Conservation (phyloP, 495 filamentous ascomycete species). For the Xylaria intraflava region DNA sequence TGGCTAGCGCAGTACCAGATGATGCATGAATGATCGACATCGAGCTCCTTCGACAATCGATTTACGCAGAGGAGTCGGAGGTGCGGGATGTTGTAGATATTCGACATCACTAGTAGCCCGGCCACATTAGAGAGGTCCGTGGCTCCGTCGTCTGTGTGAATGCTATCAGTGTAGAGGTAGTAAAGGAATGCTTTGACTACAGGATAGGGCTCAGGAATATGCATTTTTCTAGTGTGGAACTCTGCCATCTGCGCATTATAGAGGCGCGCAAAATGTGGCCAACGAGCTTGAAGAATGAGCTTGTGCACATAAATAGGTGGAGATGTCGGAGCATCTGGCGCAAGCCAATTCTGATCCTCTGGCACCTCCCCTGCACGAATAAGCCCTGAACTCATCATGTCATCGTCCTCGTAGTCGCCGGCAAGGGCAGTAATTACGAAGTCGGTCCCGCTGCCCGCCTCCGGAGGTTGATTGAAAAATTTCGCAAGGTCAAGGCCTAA, state of each 20-base stretch:
- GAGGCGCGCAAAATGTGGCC: constrained; percentile 90
- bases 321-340: constrained; percentile 59
- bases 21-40: constrained; percentile 88
- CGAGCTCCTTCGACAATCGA: constrained; percentile 78
- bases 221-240: constrained; percentile 93
- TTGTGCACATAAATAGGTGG: constrained; percentile 89
- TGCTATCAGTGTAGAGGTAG: constrained; percentile 94
- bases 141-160: constrained; percentile 54
- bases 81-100: constrained; percentile 92
- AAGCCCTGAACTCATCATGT: constrained; percentile 46
- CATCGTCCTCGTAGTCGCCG: constrained; percentile 53
- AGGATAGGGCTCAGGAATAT: constrained; percentile 91
- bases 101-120: constrained; percentile 94
- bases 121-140: constrained; percentile 77
- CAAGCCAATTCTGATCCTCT: constrained; percentile 53
- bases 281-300: constrained; percentile 85
- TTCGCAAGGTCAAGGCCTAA: constrained; percentile 74
- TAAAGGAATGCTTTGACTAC: constrained; percentile 92
- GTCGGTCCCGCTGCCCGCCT: constrained; percentile 73
- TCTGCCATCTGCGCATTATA: constrained; percentile 93
- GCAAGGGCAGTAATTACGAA: constrained; percentile 81
- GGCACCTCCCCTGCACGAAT: constrained; percentile 34
- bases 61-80: constrained; percentile 85
- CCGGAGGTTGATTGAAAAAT: constrained; percentile 77
- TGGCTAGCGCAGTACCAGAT: constrained; percentile 91